Evolutionary conservation across 2,329 filamentous ascomycete species (phyloP).

Genomic region (Monosporascus sp.): DNA sequence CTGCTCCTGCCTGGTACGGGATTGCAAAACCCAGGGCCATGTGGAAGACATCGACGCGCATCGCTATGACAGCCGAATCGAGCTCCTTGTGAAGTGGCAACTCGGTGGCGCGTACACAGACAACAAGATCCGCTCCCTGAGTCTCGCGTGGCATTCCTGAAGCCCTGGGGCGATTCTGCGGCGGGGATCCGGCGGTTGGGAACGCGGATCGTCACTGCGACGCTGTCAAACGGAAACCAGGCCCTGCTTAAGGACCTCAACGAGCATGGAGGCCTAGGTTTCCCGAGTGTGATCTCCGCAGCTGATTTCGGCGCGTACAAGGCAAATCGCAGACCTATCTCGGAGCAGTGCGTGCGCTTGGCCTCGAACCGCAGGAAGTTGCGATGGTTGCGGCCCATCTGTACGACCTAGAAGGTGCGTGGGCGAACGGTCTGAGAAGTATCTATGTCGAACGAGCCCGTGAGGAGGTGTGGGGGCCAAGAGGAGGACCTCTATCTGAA

Average conservation of each 20-base stretch:
- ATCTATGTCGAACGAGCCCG: constrained; percentile 65
- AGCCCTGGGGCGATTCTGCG: constrained; percentile 61
- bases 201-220: constrained; percentile 51
- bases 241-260: constrained; percentile 61
- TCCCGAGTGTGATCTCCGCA: constrained; percentile 57
- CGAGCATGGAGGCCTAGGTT: constrained; percentile 52
- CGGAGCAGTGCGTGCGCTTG: constrained; percentile 57
- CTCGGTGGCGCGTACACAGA: constrained; percentile 56
- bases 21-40: too few species aligned
- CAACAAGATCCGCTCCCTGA: constrained; percentile 58
- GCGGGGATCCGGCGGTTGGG: constrained; percentile 51
- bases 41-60: constrained; percentile 64
- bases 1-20: too few species aligned
- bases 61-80: constrained; percentile 56
- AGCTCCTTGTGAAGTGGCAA: constrained; percentile 50
- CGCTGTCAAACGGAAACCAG: constrained; percentile 70
- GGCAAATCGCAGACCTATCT: constrained; percentile 62
- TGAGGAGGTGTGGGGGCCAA: constrained; percentile 57
- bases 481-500: constrained; percentile 46
- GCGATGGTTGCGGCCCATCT: constrained; percentile 77
- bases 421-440: constrained; percentile 57
- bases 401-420: constrained; percentile 61
- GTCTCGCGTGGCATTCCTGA: constrained; percentile 66
- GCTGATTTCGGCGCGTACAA: constrained; percentile 74
- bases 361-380: constrained; percentile 53